These are phyloP conservation scores for Ceratocystis cacaofunesta DNA, from an alignment of 2,329 filamentous ascomycete species.

Conservation along the genomic window DNA sequence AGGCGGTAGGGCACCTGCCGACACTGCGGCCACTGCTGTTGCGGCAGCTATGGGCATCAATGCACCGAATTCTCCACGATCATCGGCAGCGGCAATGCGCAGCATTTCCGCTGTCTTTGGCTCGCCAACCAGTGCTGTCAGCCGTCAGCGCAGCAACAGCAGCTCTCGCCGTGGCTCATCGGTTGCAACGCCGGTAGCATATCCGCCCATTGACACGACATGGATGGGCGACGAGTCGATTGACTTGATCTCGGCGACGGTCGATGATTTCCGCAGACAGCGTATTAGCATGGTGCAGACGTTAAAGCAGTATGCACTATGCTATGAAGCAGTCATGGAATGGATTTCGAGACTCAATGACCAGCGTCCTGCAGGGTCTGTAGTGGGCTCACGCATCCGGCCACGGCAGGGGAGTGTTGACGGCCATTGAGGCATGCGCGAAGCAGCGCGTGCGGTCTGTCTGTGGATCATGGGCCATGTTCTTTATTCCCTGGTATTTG, in stretches of 20 bases:
- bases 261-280: slow-evolving; percentile 80
- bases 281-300: slow-evolving; percentile 94
- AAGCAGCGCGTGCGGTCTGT: neutral
- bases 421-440: neutral
- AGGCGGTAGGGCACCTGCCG: slow-evolving; percentile 21
- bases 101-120: slow-evolving; percentile 6
- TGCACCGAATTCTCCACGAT: slow-evolving; percentile 6
- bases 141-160: slow-evolving; percentile 10
- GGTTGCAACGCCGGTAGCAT: slow-evolving; percentile 1
- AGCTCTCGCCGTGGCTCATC: slow-evolving; percentile 16
- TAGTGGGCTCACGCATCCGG: slow-evolving; percentile 11
- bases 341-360: slow-evolving; percentile 51
- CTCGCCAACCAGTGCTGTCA: neutral
- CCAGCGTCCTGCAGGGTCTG: neutral
- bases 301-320: slow-evolving; percentile 81
- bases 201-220: slow-evolving; percentile 30
- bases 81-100: neutral
- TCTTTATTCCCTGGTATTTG: neutral
- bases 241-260: slow-evolving; percentile 73
- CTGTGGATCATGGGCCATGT: neutral
- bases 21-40: slow-evolving; percentile 28
- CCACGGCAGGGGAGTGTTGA: slow-evolving; percentile 10
- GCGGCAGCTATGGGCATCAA: slow-evolving; percentile 2
- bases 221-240: slow-evolving; percentile 58
- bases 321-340: slow-evolving; percentile 87